Percentiles rank a stretch among this genome's conserved stretches.
Evolutionary conservation across 352 stramenopile species (phyloP).

Genomic region (Globisporangium nodosum): DNA sequence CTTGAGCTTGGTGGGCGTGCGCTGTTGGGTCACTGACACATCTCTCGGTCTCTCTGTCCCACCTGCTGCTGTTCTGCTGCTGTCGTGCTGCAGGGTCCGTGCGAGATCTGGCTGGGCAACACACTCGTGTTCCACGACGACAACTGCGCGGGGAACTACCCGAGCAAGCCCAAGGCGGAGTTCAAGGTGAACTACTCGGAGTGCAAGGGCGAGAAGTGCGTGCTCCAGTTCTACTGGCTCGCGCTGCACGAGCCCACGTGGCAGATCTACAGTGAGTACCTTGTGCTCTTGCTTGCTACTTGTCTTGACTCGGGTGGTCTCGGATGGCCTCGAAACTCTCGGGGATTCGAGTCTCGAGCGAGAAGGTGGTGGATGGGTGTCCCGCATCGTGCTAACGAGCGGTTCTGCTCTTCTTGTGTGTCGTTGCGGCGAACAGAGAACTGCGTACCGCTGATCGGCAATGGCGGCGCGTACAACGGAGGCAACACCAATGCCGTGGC

Average conservation of each 20-base stretch:
- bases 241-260: constrained; percentile 13
- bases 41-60: not conserved
- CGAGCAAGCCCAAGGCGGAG: not conserved
- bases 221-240: constrained; percentile 48
- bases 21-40: not conserved
- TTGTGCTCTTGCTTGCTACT: no score
- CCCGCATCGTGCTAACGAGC: no score
- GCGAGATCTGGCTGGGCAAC: constrained; percentile 55
- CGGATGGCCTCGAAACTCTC: no score
- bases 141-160: constrained; percentile 23
- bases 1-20: not conserved
- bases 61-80: not conserved
- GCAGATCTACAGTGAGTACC: constrained; percentile 18
- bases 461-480: no score
- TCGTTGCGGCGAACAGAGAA: no score
- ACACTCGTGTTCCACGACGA: constrained; percentile 36
- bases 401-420: no score
- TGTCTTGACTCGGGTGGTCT: no score
- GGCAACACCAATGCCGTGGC: no score
- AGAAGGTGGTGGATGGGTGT: no score
- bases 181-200: not conserved
- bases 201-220: not conserved
- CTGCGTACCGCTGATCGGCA: no score
- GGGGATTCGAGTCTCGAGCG: no score
- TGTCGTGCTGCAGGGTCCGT: constrained; percentile 27